phyloP scores from a whole-genome alignment of 2,329 filamentous ascomycete genomes.

The Botrytis hyacinthi region DNA sequence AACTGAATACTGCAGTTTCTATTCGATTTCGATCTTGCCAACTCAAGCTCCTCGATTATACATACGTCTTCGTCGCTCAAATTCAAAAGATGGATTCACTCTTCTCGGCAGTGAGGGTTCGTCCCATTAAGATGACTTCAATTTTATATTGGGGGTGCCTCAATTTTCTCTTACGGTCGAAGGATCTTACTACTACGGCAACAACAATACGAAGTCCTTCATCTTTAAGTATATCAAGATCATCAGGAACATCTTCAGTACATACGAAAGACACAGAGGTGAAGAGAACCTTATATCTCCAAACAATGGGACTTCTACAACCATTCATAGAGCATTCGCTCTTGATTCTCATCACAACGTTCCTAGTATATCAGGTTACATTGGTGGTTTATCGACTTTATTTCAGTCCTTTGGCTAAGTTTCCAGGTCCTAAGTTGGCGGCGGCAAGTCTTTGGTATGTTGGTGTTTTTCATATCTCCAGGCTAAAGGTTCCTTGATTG shows the following conservation, averaged over 20 bases:
- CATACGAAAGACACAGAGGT: not conserved
- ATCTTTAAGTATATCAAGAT: not conserved
- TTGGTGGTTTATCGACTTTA: constrained; percentile 17
- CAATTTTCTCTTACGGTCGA: not conserved
- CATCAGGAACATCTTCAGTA: not conserved
- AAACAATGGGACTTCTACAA: not conserved
- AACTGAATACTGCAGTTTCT: not conserved
- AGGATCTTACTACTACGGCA: not conserved
- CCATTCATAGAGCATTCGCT: not conserved
- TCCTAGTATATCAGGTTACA: not conserved
- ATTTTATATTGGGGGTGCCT: not conserved
- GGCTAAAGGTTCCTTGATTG: not conserved
- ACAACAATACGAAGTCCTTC: not conserved
- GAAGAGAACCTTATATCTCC: not conserved
- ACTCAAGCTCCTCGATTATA: not conserved
- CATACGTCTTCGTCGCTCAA: not conserved
- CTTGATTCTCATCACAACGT: not conserved
- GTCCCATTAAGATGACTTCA: not conserved
- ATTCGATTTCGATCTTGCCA: not conserved
- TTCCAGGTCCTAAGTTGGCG: constrained; percentile 17
- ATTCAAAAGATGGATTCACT: not conserved
- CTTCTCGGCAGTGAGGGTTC: not conserved
- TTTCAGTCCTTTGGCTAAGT: constrained; percentile 1
- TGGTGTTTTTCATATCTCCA: not conserved
- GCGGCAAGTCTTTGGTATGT: constrained; percentile 16